Evolutionary conservation across 805 yeast genomes (phyloP).

Genomic region (Nematodospora valgi): DNA sequence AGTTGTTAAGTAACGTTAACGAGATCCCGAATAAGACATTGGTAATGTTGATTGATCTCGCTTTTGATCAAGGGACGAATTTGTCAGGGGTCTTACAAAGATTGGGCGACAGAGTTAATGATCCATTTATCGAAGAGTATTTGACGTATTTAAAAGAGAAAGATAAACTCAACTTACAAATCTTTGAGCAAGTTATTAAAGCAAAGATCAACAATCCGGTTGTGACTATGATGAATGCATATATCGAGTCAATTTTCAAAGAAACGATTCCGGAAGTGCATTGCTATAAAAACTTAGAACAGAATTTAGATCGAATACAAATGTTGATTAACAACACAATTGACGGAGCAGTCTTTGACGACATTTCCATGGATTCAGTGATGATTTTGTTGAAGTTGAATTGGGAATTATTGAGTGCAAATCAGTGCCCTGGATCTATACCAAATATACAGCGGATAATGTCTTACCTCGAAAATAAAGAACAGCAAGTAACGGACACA

Average conservation of each 20-base stretch:
- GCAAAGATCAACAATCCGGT: conserved; percentile 18
- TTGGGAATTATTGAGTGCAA: conserved; percentile 20
- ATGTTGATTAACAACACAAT: conserved; percentile 9
- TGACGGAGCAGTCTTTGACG: conserved; percentile 1
- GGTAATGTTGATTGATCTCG: conserved; percentile 27
- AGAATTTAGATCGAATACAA: conserved; percentile 23
- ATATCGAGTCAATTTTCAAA: conserved; percentile 26
- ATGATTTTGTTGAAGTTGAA: conserved; percentile 20
- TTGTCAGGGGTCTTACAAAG: conserved; percentile 4
- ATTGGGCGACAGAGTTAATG: conserved; percentile 8
- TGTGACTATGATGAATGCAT: conserved; percentile 16
- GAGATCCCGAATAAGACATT: conserved; percentile 17
- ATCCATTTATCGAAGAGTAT: conserved; percentile 3
- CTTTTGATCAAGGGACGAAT: conserved; percentile 14
- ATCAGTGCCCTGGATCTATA: conserved; percentile 10
- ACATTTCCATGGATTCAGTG: conserved; percentile 5
- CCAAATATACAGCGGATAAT: conserved; percentile 10
- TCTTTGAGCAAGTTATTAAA: conserved; percentile 10
- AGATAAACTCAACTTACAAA: conserved; percentile 8
- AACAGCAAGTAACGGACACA: conserved; percentile 11
- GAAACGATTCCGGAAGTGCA: conserved; percentile 30
- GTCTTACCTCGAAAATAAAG: conserved; percentile 8
- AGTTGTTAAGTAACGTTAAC: not conserved
- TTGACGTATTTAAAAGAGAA: not conserved
- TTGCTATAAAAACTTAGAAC: conserved; percentile 30